These are phyloP conservation scores for Poteriospumella lacustris DNA, from an alignment of 108 stramenopile species.

Conservation along the genomic window DNA sequence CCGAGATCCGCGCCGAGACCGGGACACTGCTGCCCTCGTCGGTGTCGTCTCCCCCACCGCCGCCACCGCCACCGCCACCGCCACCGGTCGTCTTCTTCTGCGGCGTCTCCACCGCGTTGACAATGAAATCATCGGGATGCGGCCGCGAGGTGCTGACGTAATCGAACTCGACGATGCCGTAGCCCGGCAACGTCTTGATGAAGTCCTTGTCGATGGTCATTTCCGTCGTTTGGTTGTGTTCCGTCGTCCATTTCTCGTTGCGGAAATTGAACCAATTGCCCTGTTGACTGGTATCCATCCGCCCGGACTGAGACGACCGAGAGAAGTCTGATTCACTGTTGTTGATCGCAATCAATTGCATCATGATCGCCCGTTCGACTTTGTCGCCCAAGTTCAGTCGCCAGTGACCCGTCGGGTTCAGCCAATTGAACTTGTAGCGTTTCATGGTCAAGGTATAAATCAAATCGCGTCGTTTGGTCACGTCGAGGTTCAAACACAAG, in stretches of 20 bases:
- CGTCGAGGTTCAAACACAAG: background rate
- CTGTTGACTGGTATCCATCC: slow-evolving; percentile 13
- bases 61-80: too few relatives aligned
- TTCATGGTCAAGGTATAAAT: background rate
- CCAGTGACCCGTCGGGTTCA: slow-evolving; percentile 5
- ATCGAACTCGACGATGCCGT: slow-evolving; percentile 9
- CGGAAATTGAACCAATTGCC: slow-evolving; percentile 23
- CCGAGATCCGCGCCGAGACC: too few relatives aligned
- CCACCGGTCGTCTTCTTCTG: too few relatives aligned
- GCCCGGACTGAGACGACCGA: background rate
- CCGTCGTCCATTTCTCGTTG: background rate
- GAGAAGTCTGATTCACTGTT: background rate
- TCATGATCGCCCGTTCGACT: background rate
- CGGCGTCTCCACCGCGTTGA: too few relatives aligned
- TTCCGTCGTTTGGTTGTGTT: background rate
- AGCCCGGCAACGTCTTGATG: background rate
- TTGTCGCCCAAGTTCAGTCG: background rate
- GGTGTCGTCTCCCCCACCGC: too few relatives aligned
- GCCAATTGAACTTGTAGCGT: slow-evolving; percentile 14
- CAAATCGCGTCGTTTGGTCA: background rate
- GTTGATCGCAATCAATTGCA: slow-evolving; percentile 12
- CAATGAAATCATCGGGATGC: too few relatives aligned
- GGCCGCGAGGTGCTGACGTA: slow-evolving; percentile 13
- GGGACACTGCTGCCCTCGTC: too few relatives aligned
- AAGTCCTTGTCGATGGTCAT: background rate